Conservation (phyloP, 352 stramenopile species). For the Pythium angustatum region DNA sequence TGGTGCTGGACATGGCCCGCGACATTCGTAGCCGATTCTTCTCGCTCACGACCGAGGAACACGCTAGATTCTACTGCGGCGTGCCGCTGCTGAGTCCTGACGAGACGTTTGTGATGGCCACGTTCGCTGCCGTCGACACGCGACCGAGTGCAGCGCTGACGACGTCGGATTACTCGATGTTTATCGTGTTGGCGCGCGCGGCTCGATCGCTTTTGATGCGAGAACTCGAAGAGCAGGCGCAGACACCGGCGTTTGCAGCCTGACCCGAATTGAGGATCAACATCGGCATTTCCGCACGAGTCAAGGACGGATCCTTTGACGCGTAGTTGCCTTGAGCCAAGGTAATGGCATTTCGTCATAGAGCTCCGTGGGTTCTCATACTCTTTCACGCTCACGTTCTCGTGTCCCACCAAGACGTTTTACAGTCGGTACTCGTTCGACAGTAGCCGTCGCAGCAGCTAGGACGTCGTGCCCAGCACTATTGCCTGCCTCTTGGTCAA, state of each 20-base stretch:
- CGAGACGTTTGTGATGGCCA: constrained; percentile 23
- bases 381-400: no score
- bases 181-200: not conserved
- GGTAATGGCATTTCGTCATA: no score
- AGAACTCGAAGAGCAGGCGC: not conserved
- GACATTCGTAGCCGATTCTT: constrained; percentile 24
- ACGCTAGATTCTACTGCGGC: constrained; percentile 23
- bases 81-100: constrained; percentile 16
- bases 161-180: constrained; percentile 9
- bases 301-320: no score
- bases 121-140: constrained; percentile 19
- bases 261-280: no score
- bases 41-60: constrained; percentile 11
- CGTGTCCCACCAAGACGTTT: no score
- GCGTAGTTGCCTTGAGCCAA: no score
- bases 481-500: no score
- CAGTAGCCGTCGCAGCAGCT: no score
- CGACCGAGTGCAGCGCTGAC: constrained; percentile 3
- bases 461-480: no score
- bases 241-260: not conserved
- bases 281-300: no score
- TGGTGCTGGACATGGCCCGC: constrained; percentile 19
- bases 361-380: no score
- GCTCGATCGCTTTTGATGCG: constrained; percentile 7
- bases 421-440: no score